Conservation (phyloP, 345 rosid species). For the Fremontodendron californicum region DNA sequence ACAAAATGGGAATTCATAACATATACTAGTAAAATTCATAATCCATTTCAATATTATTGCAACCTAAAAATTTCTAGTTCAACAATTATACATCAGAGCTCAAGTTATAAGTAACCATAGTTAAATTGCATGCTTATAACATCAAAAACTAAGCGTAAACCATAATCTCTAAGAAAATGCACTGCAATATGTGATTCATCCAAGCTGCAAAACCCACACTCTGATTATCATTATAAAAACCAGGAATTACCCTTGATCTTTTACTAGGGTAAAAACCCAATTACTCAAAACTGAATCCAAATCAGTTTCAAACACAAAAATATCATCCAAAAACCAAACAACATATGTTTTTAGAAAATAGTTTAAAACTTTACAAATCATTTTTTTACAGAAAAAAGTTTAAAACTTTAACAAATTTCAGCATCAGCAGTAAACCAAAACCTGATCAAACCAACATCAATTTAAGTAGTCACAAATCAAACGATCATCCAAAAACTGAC, state of each 20-base stretch:
- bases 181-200: slow-evolving; percentile 1
- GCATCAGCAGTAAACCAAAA: neutral
- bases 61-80: slow-evolving; percentile 1
- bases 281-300: slow-evolving; percentile 1
- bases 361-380: neutral
- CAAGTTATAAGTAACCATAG: neutral
- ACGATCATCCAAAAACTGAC: slow-evolving; percentile 16
- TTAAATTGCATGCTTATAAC: neutral
- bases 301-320: neutral
- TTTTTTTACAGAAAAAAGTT: neutral
- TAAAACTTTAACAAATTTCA: neutral
- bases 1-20: neutral
- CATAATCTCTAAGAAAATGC: neutral
- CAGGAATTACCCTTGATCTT: neutral
- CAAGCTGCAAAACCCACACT: neutral
- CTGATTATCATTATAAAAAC: neutral
- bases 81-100: neutral
- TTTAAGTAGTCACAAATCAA: neutral
- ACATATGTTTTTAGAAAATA: neutral
- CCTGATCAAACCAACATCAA: slow-evolving; percentile 10
- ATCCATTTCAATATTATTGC: neutral
- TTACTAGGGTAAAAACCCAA: neutral
- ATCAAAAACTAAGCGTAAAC: neutral
- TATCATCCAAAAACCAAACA: neutral
- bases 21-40: slow-evolving; percentile 1